A percentile compares a stretch with the other conserved stretches of the same genome.
Conservation (phyloP, 352 stramenopile species). For the Pythium chondricola region DNA sequence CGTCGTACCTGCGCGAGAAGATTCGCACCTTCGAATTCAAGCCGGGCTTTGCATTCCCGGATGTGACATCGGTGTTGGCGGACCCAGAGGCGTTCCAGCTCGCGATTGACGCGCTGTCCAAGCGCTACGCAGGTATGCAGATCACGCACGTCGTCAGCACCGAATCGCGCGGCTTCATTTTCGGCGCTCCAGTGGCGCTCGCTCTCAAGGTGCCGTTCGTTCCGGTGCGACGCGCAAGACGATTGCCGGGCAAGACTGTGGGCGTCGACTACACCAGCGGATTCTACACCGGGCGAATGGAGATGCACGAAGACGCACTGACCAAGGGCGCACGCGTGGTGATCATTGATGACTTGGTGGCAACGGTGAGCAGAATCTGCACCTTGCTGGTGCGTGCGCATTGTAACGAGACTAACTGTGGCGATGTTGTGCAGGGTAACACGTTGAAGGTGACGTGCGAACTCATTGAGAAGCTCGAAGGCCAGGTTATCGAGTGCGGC, state of each 20-base stretch:
- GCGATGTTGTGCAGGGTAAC: constrained; percentile 37
- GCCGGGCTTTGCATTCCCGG: constrained; percentile 50
- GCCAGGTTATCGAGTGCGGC: constrained; percentile 69
- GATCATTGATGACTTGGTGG: constrained; percentile 77
- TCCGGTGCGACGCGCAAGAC: constrained; percentile 55
- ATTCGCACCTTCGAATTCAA: constrained; percentile 66
- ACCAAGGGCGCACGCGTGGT: constrained; percentile 56
- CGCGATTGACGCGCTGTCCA: constrained; percentile 59
- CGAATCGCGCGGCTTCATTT: constrained; percentile 79
- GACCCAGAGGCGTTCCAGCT: constrained; percentile 69
- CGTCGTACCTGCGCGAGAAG: constrained; percentile 54
- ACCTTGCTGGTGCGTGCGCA: no score
- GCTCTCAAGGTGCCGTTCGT: constrained; percentile 64
- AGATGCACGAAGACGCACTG: constrained; percentile 82
- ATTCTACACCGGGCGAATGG: constrained; percentile 66
- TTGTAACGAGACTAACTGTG: background rate
- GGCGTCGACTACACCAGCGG: constrained; percentile 78
- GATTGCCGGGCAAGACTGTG: constrained; percentile 59
- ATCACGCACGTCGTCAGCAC: constrained; percentile 82
- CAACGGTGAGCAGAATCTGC: no score
- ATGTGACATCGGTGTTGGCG: constrained; percentile 68
- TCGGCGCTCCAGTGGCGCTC: constrained; percentile 64
- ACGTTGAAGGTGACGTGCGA: constrained; percentile 77
- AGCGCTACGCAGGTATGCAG: constrained; percentile 42
- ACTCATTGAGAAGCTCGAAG: constrained; percentile 62